Percentiles rank a stretch among this genome's conserved stretches.
Conservation (phyloP, 2,329 filamentous ascomycete species). For the Xylaria sp. region DNA sequence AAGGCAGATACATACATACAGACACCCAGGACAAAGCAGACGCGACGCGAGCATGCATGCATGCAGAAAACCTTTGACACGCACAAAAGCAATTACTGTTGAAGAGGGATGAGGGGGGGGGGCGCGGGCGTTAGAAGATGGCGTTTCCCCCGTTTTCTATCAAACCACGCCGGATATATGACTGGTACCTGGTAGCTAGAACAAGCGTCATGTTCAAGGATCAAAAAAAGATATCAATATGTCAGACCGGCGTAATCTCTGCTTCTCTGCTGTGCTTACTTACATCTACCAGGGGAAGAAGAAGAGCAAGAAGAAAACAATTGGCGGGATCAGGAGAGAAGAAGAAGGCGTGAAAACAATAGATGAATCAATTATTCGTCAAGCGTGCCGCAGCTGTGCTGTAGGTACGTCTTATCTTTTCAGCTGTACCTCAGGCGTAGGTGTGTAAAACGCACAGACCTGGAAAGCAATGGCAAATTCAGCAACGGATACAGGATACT, state of each 20-base stretch:
- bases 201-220: not conserved
- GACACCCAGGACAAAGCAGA: not conserved
- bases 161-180: not conserved
- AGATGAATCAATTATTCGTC: not conserved
- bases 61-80: slow-evolving; percentile 20
- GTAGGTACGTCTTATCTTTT: slow-evolving; percentile 7
- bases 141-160: slow-evolving; percentile 21
- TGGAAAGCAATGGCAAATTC: not conserved
- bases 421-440: slow-evolving; percentile 10
- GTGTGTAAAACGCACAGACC: not conserved
- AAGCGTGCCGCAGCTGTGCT: slow-evolving; percentile 2
- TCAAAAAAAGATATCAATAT: not conserved
- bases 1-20: too few species aligned
- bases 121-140: not conserved
- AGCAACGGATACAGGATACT: not conserved
- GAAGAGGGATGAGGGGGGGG: not conserved
- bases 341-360: not conserved
- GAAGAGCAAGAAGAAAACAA: not conserved
- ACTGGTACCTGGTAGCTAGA: not conserved
- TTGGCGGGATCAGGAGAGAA: not conserved
- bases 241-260: slow-evolving; percentile 15
- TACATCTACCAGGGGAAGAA: not conserved
- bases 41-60: slow-evolving; percentile 20
- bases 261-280: not conserved
- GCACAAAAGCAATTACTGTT: slow-evolving; percentile 13